Evolutionary conservation across 2,329 filamentous ascomycete genomes (phyloP).

Genomic region (Sporothrix variecibatus): DNA sequence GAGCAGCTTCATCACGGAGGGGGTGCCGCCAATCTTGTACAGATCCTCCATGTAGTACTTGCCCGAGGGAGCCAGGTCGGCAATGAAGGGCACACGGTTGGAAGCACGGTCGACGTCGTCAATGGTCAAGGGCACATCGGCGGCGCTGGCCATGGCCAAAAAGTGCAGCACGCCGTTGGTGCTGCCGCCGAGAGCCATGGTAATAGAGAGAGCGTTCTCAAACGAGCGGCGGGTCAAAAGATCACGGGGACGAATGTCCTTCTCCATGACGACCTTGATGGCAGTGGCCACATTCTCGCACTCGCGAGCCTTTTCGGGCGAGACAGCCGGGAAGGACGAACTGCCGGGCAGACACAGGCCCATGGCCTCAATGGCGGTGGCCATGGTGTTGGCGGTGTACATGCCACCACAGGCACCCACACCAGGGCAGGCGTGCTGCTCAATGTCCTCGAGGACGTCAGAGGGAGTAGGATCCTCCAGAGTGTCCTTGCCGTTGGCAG

Average conservation of each 20-base stretch:
- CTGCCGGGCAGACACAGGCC: constrained; percentile 81
- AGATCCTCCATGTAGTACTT: constrained; percentile 84
- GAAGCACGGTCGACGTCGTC: constrained; percentile 82
- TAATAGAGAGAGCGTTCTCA: constrained; percentile 85
- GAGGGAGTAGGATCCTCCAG: constrained; percentile 62
- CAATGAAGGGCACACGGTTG: constrained; percentile 82
- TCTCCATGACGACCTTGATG: constrained; percentile 77
- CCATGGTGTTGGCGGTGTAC: constrained; percentile 96
- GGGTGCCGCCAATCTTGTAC: constrained; percentile 81
- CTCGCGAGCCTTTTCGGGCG: constrained; percentile 82
- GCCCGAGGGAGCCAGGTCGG: constrained; percentile 80
- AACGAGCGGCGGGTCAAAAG: constrained; percentile 79
- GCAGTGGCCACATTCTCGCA: constrained; percentile 78
- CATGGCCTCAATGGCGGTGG: constrained; percentile 86
- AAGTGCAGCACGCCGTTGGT: constrained; percentile 90
- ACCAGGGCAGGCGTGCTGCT: constrained; percentile 74
- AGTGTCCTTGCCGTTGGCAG: constrained; percentile 41
- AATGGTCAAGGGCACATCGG: constrained; percentile 72
- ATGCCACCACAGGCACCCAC: constrained; percentile 75
- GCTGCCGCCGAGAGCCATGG: constrained; percentile 87
- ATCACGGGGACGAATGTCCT: constrained; percentile 77
- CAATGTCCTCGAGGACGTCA: constrained; percentile 82
- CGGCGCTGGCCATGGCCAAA: constrained; percentile 86
- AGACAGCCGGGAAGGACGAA: constrained; percentile 77
- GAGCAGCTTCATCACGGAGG: constrained; percentile 81